Evolutionary conservation across 2,329 filamentous ascomycete genomes (phyloP), one percentile per base, ranked within the genome.

Genomic region (Monilinia aucupariae): DNA sequence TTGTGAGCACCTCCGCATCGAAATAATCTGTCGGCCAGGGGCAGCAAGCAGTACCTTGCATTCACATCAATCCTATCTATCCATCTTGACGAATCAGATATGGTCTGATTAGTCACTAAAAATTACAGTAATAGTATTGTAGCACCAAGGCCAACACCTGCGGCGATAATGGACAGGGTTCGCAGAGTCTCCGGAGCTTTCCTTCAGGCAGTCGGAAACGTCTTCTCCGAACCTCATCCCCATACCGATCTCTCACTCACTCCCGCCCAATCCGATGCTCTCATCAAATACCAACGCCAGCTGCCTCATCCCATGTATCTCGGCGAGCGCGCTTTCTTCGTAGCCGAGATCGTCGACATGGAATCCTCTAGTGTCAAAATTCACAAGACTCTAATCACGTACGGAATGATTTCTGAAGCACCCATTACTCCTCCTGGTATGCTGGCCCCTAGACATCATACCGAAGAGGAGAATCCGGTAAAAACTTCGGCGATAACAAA

Each of bases 181-280:
- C 39, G 54, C 4, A 66, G 49, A 22, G 66, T 68, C 61, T 68
- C 67, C 64, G 68, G 55, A 22, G 62, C n/a, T 45, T 64, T 66
- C 37, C 41, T 68, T 2, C 64, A 47, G 30, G 41, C 54, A 32
- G 27, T 70, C 49, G 64, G 50, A 45, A 69, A 68, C 55, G 56
- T 62, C 27, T 22, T 68, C 13, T 67, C 68, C 4, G 67, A 68
- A 41, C 50, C 68, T 43, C 65, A 62, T 20, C 55, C 55, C 43
- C 64, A 67, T 41, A 66, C 65, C 51, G 68, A 69, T 34, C 62
- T 68, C 9, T 52, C 69, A 39, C 65, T 70, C 13, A 55, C 45
- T 9, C 60, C 67, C 13, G 34, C 34, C 22, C 65, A 70, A 58
- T 64, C 65, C 8, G 67, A 70, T 34, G 37, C 49, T 27, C 64